Evolutionary conservation across 257 asterid genomes (phyloP).

Genomic region (Verbena officinalis): DNA sequence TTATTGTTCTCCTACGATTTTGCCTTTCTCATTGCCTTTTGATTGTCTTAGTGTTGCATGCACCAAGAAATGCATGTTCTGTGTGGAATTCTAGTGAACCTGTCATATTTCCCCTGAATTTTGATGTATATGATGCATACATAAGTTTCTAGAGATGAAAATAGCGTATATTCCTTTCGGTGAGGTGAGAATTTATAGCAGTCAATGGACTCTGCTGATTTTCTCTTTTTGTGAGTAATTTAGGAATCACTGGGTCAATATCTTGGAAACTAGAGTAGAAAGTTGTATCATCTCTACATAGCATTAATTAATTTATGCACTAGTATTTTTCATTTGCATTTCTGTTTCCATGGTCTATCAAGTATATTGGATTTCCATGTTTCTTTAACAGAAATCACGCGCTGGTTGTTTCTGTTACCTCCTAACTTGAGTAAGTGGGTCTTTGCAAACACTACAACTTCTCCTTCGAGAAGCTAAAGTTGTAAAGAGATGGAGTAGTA

Average conservation of each 20-base stretch:
- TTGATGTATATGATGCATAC: not conserved
- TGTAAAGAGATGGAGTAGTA: too few species aligned
- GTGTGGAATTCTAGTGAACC: not conserved
- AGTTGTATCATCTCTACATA: not conserved
- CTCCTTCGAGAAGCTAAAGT: too few species aligned
- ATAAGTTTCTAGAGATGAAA: not conserved
- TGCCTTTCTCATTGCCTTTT: not conserved
- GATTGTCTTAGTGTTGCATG: not conserved
- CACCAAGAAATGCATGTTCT: not conserved
- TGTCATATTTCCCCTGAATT: not conserved
- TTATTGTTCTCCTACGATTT: not conserved
- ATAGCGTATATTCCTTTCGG: not conserved
- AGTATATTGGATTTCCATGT: not conserved
- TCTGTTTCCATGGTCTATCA: not conserved
- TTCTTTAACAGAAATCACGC: not conserved
- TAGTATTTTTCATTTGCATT: not conserved
- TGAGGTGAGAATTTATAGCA: not conserved
- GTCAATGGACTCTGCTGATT: not conserved
- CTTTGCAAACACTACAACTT: too few species aligned
- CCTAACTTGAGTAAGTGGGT: slow-evolving; percentile 10
- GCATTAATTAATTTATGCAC: not conserved
- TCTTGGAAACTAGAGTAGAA: not conserved
- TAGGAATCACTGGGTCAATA: not conserved
- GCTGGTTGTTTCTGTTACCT: not conserved
- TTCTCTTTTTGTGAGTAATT: not conserved